phyloP scores from a whole-genome alignment of 1,284 basidiomycete species.

The Apiotrichum laibachii region DNA sequence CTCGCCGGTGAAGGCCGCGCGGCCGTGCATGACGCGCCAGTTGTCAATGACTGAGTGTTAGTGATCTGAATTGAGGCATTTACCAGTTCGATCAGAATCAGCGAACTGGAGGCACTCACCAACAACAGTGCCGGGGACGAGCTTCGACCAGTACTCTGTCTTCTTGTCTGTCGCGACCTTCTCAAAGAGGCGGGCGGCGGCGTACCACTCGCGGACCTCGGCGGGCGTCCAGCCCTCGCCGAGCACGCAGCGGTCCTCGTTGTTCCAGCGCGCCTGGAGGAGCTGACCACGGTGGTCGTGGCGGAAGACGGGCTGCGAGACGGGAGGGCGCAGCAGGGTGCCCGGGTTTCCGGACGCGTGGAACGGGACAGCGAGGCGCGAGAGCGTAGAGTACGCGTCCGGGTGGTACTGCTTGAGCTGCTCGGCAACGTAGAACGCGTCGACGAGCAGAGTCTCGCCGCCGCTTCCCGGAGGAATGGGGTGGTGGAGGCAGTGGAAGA shows the following conservation, averaged over 20 bases:
- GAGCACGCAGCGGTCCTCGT: conserved; percentile 84
- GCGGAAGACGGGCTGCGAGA: conserved; percentile 58
- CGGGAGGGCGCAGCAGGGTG: conserved; percentile 63
- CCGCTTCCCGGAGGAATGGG: conserved; percentile 66
- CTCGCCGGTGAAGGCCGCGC: conserved; percentile 80
- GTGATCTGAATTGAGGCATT: no score
- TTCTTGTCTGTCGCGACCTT: conserved; percentile 70
- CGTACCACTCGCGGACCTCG: conserved; percentile 75
- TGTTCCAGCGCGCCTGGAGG: conserved; percentile 85
- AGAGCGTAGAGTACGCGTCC: conserved; percentile 68
- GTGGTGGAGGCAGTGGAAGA: conserved; percentile 91
- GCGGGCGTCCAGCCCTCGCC: conserved; percentile 58
- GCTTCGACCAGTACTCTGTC: conserved; percentile 87
- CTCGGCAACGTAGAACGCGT: conserved; percentile 88
- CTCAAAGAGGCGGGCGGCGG: conserved; percentile 77
- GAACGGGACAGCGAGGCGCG: conserved; percentile 67
- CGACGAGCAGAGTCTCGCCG: conserved; percentile 84
- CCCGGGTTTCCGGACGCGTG: conserved; percentile 82
- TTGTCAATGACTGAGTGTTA: conserved; percentile 74
- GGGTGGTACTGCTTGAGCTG: conserved; percentile 72
- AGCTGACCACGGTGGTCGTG: conserved; percentile 67
- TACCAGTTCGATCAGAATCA: not conserved
- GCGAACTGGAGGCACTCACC: conserved; percentile 57
- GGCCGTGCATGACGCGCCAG: conserved; percentile 89
- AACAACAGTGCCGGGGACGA: conserved; percentile 79